phyloP scores from a whole-genome alignment of 2,329 filamentous ascomycete species.

The Xylaria sp. region DNA sequence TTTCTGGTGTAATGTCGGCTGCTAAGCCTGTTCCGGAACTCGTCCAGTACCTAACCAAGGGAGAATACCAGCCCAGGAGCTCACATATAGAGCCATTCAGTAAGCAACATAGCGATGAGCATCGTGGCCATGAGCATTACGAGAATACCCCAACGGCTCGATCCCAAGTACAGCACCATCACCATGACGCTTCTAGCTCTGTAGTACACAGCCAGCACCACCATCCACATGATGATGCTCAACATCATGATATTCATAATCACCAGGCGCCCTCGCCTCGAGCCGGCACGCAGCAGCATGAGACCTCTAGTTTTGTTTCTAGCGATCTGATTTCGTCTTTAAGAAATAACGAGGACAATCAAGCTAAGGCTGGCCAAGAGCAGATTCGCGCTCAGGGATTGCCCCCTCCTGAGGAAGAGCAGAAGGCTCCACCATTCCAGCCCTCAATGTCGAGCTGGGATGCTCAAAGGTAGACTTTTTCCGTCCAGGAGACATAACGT shows the following conservation, averaged over 20 bases:
- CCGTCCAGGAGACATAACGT: neutral
- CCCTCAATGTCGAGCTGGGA: slow-evolving; percentile 58
- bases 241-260: slow-evolving; percentile 31
- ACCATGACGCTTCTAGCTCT: slow-evolving; percentile 31
- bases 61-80: slow-evolving; percentile 58
- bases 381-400: slow-evolving; percentile 48
- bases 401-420: slow-evolving; percentile 51
- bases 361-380: slow-evolving; percentile 60
- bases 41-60: slow-evolving; percentile 64
- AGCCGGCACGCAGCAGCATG: slow-evolving; percentile 39
- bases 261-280: slow-evolving; percentile 38
- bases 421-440: slow-evolving; percentile 50
- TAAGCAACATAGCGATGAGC: slow-evolving; percentile 48
- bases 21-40: slow-evolving; percentile 48
- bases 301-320: slow-evolving; percentile 37
- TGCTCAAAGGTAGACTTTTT: slow-evolving; percentile 60
- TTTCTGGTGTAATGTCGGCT: neutral
- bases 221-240: slow-evolving; percentile 25
- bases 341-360: slow-evolving; percentile 56
- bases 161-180: slow-evolving; percentile 35
- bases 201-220: slow-evolving; percentile 24
- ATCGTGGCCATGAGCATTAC: slow-evolving; percentile 38
- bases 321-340: slow-evolving; percentile 47
- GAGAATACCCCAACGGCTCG: slow-evolving; percentile 25
- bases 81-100: slow-evolving; percentile 43